Conservation (phyloP, 2,329 filamentous ascomycete genomes). For the Ceratocystis cacaofunesta region DNA sequence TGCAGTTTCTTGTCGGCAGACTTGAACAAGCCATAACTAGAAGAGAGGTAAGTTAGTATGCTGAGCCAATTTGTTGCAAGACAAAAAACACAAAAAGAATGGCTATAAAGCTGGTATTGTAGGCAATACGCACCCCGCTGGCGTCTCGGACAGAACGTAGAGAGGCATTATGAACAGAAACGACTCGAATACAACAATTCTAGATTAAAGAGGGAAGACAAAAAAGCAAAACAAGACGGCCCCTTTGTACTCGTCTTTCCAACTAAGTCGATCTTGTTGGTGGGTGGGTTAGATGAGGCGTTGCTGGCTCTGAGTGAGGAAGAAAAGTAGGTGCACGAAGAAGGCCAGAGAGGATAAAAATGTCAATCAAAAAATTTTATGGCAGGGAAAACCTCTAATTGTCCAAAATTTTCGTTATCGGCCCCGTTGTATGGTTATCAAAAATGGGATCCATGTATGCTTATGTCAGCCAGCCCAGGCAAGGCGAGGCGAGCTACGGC, state of each 20-base stretch:
- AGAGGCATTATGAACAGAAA: slow-evolving; percentile 33
- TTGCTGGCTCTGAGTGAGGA: slow-evolving; percentile 12
- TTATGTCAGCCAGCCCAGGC: slow-evolving; percentile 15
- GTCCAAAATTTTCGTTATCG: slow-evolving; percentile 18
- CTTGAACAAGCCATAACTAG: slow-evolving; percentile 93
- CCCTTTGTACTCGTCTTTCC: slow-evolving; percentile 8
- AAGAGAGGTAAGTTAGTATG: slow-evolving; percentile 15
- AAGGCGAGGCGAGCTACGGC: neutral
- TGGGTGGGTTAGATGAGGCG: slow-evolving; percentile 8
- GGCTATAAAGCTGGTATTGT: neutral
- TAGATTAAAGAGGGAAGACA: slow-evolving; percentile 4
- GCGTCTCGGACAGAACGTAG: slow-evolving; percentile 87
- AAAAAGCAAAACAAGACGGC: slow-evolving; percentile 8
- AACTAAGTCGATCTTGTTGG: slow-evolving; percentile 14
- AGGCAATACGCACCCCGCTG: slow-evolving; percentile 48
- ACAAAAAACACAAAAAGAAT: neutral
- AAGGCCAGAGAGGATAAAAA: slow-evolving; percentile 13
- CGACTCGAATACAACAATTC: slow-evolving; percentile 2
- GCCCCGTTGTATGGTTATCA: slow-evolving; percentile 16
- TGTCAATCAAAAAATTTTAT: slow-evolving; percentile 17
- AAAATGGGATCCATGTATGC: slow-evolving; percentile 13
- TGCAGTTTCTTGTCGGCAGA: slow-evolving; percentile 96
- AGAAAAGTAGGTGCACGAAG: slow-evolving; percentile 13
- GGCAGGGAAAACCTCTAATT: slow-evolving; percentile 16
- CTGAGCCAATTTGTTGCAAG: neutral